Conservation (phyloP, 176 grass and related monocot species). For the Pharus latifolius region DNA sequence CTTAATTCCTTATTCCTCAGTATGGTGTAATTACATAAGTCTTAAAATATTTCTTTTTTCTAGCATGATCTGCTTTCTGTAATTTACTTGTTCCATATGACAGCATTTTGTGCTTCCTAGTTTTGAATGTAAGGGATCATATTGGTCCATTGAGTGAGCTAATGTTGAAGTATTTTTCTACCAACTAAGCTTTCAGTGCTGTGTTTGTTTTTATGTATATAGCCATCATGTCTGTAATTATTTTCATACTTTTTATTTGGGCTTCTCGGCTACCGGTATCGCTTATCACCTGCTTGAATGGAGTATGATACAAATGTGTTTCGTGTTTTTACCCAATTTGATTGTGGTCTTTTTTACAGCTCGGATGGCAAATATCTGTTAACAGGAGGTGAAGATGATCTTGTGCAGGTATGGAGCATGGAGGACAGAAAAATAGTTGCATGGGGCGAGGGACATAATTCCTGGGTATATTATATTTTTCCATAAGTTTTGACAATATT, state of each 20-base stretch:
- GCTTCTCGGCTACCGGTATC: neutral
- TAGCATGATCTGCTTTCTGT: neutral
- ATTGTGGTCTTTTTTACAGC: conserved; percentile 32
- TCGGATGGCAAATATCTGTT: conserved; percentile 91
- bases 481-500: neutral
- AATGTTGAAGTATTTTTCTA: neutral
- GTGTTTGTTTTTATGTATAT: neutral
- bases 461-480: conserved; percentile 59
- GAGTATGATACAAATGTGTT: neutral
- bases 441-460: conserved; percentile 96
- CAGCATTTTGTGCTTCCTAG: neutral
- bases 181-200: neutral
- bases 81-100: neutral
- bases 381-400: conserved; percentile 93
- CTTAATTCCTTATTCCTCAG: neutral
- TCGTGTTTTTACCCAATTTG: conserved; percentile 4
- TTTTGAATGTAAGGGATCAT: neutral
- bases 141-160: neutral
- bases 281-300: too few relatives aligned
- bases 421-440: conserved; percentile 88
- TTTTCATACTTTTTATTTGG: neutral
- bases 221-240: neutral
- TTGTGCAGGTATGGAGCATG: conserved; percentile 96
- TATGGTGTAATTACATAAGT: neutral
- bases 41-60: neutral